Conservation (phyloP, 306 rosid genomes). For the Cicer cuneatum region DNA sequence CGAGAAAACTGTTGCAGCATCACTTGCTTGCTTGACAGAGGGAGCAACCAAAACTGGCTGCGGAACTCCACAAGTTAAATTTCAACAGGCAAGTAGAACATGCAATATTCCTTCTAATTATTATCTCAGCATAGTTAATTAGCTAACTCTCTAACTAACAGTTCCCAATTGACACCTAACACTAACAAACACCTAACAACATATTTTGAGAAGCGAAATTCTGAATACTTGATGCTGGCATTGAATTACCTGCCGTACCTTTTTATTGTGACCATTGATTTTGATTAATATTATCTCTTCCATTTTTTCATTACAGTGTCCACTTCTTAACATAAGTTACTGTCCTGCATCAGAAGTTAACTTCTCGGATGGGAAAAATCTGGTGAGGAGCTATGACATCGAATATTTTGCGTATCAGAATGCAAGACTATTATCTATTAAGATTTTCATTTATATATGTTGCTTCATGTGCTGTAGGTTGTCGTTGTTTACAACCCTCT, state of each 20-base stretch:
- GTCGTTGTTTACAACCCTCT: constrained; percentile 77
- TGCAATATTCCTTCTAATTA: too few relatives aligned
- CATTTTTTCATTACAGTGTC: constrained; percentile 50
- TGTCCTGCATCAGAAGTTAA: constrained; percentile 81
- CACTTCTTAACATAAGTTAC: constrained; percentile 62
- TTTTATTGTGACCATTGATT: constrained; percentile 22
- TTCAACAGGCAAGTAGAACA: constrained; percentile 66
- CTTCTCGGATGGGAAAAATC: constrained; percentile 66
- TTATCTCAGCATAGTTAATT: too few relatives aligned
- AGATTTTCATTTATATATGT: constrained; percentile 20
- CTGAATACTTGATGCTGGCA: constrained; percentile 30
- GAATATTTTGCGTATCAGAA: constrained; percentile 24
- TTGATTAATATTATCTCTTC: constrained; percentile 32
- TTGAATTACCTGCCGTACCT: constrained; percentile 19
- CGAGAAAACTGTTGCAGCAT: constrained; percentile 69
- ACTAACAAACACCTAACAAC: background rate
- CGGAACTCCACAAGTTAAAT: constrained; percentile 47
- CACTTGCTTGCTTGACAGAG: constrained; percentile 62
- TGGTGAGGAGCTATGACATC: constrained; percentile 60
- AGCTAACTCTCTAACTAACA: too few relatives aligned
- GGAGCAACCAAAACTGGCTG: constrained; percentile 47
- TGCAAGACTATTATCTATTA: background rate
- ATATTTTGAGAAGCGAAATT: constrained; percentile 31
- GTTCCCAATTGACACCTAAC: too few relatives aligned
- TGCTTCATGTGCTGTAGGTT: constrained; percentile 50